Evolutionary conservation across 2,329 filamentous ascomycete species (phyloP).

Genomic region (Colletotrichum sp.): DNA sequence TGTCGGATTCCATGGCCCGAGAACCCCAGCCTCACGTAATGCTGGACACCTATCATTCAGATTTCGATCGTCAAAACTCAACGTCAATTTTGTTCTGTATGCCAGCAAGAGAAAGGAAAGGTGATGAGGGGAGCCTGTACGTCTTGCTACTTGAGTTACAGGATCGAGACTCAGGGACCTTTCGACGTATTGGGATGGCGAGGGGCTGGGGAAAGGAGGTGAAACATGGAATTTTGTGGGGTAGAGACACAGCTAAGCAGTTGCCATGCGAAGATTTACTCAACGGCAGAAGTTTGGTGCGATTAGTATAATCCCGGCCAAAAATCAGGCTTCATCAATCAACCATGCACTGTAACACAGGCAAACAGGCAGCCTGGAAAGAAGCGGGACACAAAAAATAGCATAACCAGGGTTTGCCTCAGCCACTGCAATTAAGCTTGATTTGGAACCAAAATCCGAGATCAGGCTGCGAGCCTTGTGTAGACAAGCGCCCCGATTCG

Average conservation of each 20-base stretch:
- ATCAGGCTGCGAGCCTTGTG: background rate
- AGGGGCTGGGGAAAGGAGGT: background rate
- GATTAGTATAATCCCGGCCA: background rate
- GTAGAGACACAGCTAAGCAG: background rate
- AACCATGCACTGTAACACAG: background rate
- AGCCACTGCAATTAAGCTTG: background rate
- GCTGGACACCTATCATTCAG: background rate
- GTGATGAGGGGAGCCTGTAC: background rate
- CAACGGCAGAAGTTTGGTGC: background rate
- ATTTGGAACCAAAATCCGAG: background rate
- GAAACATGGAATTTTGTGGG: background rate
- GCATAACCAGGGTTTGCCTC: background rate
- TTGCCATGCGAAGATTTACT: background rate
- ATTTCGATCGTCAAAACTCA: background rate
- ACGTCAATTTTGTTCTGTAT: background rate
- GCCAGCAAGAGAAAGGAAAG: background rate
- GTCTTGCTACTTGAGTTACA: background rate
- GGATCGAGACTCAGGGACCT: background rate
- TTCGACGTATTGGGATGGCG: background rate
- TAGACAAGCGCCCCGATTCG: background rate
- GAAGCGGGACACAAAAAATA: background rate
- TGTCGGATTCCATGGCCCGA: background rate
- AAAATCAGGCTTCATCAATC: background rate
- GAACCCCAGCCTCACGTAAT: background rate
- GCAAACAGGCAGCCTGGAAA: background rate